Base-by-base conservation (phyloP, 192 early-diverging fungal genomes). In the Dimargaris xerosporica region DNA sequence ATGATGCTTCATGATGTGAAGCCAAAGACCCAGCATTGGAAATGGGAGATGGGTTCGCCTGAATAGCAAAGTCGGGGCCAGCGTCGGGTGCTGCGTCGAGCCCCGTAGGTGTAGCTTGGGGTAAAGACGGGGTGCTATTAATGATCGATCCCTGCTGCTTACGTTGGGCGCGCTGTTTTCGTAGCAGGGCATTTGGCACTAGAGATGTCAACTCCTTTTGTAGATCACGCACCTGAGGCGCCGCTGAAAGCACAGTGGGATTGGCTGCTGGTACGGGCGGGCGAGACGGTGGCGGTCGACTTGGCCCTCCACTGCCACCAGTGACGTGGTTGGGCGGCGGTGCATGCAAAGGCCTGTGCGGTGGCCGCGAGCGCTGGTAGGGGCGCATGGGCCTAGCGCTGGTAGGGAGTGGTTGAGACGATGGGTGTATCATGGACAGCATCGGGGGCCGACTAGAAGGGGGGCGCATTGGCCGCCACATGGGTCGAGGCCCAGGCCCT, bases 181-280 rank as follows among this genome's bases (percentile, higher is more conserved):
- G 74, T 19, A 77, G 65, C 39, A 89, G 63, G 4, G 78, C 69
- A 17, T 80, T 69, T 0, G 90, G 90, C 1, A 91, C 84, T 59
- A 91, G 72, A 4, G 77, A 68, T 11, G 82, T 79, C 31, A 88
- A 68, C 70, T 91, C 90, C 61, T 89, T 87, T 70, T 86, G 84
- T 62, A 91, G 74, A 66, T 91, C 83, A 53, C 90, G 80, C 58
- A 90, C 77, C 62, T 85, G 74, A 19, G 90, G 90, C 52, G 81
- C 88, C 0, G 86, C 90, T 26, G 84, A 76, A 19, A 91, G 82
- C 19, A 84, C 81, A 19, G 75, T 62, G 12, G 73, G 45, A 9
- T 43, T 55, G 16, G 65, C 15, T 43, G 34, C 56, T 34, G 54
- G 54, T 12, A 42, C 25, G n/a, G n/a, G 41, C 44, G 13, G 34